Evolutionary conservation across 2,329 filamentous ascomycete genomes (phyloP), one percentile per base, ranked within the genome.

Genomic region (Geoglossum cookeanum): DNA sequence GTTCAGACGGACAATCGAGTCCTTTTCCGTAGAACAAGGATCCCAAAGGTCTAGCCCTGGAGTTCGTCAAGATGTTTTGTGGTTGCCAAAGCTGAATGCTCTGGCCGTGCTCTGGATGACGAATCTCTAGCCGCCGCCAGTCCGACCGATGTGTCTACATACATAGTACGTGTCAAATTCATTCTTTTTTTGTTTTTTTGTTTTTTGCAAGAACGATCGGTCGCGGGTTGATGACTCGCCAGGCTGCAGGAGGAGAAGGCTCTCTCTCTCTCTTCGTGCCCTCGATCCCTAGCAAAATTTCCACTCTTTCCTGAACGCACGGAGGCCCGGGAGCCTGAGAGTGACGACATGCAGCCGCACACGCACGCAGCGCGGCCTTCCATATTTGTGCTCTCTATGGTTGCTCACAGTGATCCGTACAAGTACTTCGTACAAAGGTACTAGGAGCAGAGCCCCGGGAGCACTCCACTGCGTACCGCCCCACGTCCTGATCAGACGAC

Each of bases 341-440:
- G 30, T 53, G 49, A 53, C 49, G 49, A 53, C 49, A 53, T 53
- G 49, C 49, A 53, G 48, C 48, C 49, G 49, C 30, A 53, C 30
- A 53, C 49, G 49, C 48, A 52, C 27, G 29, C 29, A 52, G 48
- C 33, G 49, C 49, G 37, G 49, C 49, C 49, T 53, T 53, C 49
- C 49, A 53, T 53, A 35, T 35, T 53, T 53, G 49, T 52, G 48
- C 48, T 35, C 49, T 35, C n/a, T 33, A 9, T 11, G 30, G 49
- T 32, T 35, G 11, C 49, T 53, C 33, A 9, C 11, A 37, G 35
- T 9, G 39, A 42, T 42, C 11, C 39, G 13, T 15, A 15, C 7
- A 42, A 42, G n/a, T 42, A 42, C 39, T 15, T 42, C 13, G 11
- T 11, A 42, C 22, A 22, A 22, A 22, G 22, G 22, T 22, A 22